A percentile compares a stretch with the other conserved stretches of the same genome.
Evolutionary conservation across 2,329 filamentous ascomycete genomes (phyloP).

Genomic region (Nannizziopsis arthrosporioides): DNA sequence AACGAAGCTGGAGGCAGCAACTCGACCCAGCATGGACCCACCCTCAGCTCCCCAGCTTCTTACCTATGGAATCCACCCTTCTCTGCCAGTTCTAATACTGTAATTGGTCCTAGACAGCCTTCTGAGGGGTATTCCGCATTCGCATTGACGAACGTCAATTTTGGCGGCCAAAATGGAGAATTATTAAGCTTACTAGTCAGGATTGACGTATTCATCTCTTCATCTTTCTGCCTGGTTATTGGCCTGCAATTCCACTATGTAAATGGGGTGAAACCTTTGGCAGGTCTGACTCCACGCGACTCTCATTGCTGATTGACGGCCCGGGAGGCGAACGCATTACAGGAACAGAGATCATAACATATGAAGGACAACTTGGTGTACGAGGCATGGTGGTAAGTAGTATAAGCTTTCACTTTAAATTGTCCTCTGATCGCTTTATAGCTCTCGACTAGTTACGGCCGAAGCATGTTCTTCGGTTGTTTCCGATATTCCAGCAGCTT

Average conservation of each 20-base stretch:
- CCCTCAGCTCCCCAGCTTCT: no score
- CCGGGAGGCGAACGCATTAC: conserved; percentile 9
- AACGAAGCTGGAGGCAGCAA: not conserved
- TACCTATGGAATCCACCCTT: not conserved
- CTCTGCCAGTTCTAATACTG: not conserved
- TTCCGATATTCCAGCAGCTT: no score
- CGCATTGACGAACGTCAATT: conserved; percentile 3
- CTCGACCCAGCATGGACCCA: no score
- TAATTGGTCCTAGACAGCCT: not conserved
- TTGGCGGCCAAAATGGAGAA: conserved; percentile 4
- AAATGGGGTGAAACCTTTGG: not conserved
- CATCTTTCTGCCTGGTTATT: not conserved
- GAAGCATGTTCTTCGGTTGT: no score
- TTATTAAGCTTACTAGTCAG: not conserved
- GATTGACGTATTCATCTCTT: conserved; percentile 2
- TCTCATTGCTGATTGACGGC: conserved; percentile 6
- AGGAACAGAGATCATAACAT: not conserved
- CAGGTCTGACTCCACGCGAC: not conserved
- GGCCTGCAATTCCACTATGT: conserved; percentile 4
- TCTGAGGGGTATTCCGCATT: not conserved
- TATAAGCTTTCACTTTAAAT: no score
- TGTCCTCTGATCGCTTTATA: no score
- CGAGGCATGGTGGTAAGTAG: not conserved
- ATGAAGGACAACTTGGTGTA: not conserved
- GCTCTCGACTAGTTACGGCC: no score